A percentile compares a stretch with the other conserved stretches of the same genome.
Conservation (phyloP, 208 protist genomes). For the Borovskyia barvae region DNA sequence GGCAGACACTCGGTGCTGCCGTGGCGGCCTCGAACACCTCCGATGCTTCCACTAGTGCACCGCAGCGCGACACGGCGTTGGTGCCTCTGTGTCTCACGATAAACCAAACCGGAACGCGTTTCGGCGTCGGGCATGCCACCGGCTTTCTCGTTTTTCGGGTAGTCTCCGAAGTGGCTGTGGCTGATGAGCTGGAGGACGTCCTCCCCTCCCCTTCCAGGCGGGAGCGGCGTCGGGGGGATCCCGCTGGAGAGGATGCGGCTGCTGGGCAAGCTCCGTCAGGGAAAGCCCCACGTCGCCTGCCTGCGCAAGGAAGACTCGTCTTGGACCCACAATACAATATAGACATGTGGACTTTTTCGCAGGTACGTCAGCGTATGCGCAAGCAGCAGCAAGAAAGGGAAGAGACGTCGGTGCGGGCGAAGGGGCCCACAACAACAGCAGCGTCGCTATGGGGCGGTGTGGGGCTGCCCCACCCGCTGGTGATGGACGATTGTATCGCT, state of each 20-base stretch:
- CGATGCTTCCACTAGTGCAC: no score
- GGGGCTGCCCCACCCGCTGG: no score
- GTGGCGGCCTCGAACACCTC: neutral
- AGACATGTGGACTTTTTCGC: slow-evolving; percentile 26
- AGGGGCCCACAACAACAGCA: neutral
- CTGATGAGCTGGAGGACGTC: neutral
- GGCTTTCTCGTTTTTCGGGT: slow-evolving; percentile 74
- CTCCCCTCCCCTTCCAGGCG: neutral
- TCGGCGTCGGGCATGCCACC: slow-evolving; percentile 66
- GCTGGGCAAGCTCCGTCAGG: neutral
- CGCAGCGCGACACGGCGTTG: slow-evolving; percentile 1
- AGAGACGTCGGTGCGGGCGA: no score
- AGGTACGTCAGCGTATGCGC: slow-evolving; percentile 20
- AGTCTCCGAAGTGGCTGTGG: neutral
- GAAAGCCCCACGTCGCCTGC: neutral
- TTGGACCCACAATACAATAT: slow-evolving; percentile 43
- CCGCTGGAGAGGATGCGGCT: neutral
- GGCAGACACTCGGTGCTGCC: no score
- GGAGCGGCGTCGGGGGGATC: neutral
- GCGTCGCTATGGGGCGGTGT: no score
- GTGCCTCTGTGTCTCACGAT: slow-evolving; percentile 48
- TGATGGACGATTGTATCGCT: neutral
- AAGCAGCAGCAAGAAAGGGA: slow-evolving; percentile 3
- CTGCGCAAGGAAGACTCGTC: slow-evolving; percentile 16
- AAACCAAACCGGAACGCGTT: slow-evolving; percentile 61